A percentile compares a stretch with the other conserved stretches of the same genome.
Conservation (phyloP, 805 yeast genomes). For the Cyberlindnera galapagoensis region DNA sequence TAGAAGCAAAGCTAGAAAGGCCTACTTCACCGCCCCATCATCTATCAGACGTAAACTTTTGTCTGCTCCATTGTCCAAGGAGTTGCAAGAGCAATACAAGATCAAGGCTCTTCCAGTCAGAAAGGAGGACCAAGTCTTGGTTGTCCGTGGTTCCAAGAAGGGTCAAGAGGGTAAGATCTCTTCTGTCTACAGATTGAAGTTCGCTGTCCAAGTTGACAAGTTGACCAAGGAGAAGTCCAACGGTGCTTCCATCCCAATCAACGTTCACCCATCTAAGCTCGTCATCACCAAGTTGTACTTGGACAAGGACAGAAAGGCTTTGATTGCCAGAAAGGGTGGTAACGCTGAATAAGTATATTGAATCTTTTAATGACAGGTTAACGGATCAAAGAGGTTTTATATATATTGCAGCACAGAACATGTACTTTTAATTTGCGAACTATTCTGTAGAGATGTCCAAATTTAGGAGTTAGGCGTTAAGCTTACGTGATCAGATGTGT, state of each 20-base stretch:
- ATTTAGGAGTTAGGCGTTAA: no score
- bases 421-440: slow-evolving; percentile 1
- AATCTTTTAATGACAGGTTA: slow-evolving; percentile 1
- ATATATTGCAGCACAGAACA: background rate
- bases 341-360: slow-evolving; percentile 67
- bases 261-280: slow-evolving; percentile 98
- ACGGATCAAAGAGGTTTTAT: no score
- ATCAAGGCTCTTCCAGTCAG: slow-evolving; percentile 95
- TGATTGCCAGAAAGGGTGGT: slow-evolving; percentile 97
- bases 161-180: slow-evolving; percentile 98
- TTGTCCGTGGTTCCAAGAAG: slow-evolving; percentile 98
- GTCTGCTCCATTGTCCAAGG: slow-evolving; percentile 99
- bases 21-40: slow-evolving; percentile 98
- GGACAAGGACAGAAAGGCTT: slow-evolving; percentile 98
- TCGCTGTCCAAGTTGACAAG: slow-evolving; percentile 93
- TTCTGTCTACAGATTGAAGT: slow-evolving; percentile 98
- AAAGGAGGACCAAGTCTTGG: slow-evolving; percentile 92
- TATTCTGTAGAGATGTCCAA: no score
- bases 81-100: slow-evolving; percentile 95
- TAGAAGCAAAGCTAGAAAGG: slow-evolving; percentile 99
- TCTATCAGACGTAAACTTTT: slow-evolving; percentile 88
- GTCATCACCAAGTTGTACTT: slow-evolving; percentile 97
- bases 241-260: slow-evolving; percentile 96
- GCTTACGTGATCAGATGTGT: no score
- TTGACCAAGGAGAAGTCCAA: slow-evolving; percentile 95